Evolutionary conservation across 257 asterid genomes (phyloP).

Genomic region (Lantana camara): DNA sequence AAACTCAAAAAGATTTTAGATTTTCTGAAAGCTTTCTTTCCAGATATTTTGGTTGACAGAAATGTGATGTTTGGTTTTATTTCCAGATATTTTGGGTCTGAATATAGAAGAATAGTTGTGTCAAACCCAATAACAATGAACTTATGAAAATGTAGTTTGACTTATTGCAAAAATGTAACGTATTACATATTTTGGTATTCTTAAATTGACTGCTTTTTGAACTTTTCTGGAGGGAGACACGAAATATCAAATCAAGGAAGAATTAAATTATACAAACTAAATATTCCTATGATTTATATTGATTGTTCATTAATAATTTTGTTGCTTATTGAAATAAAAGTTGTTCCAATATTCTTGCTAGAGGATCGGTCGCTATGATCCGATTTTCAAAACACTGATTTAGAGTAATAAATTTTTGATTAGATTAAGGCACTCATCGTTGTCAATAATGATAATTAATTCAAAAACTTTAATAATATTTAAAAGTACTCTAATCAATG

Average conservation of each 20-base stretch:
- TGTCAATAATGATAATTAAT: too few relatives aligned
- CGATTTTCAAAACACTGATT: too few relatives aligned
- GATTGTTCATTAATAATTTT: too few relatives aligned
- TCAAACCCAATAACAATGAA: not conserved
- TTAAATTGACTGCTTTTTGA: not conserved
- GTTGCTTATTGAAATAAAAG: too few relatives aligned
- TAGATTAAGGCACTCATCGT: too few relatives aligned
- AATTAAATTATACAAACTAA: not conserved
- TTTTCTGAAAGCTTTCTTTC: not conserved
- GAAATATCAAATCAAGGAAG: not conserved
- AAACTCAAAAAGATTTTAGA: not conserved
- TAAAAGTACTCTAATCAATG: too few relatives aligned
- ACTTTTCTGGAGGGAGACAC: not conserved
- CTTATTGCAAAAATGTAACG: not conserved
- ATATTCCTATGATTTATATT: too few relatives aligned
- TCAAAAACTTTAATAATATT: too few relatives aligned
- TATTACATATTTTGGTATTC: not conserved
- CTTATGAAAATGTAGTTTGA: slow-evolving; percentile 7
- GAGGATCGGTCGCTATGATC: too few relatives aligned
- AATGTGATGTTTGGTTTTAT: not conserved
- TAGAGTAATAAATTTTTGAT: too few relatives aligned
- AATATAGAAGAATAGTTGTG: not conserved
- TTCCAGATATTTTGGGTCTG: not conserved
- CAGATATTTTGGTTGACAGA: slow-evolving; percentile 1
- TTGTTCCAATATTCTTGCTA: too few relatives aligned